Percentiles rank a stretch among this genome's conserved stretches.
These are phyloP conservation scores for Cucumis cinereus DNA, from an alignment of 306 rosid genomes.

Conservation along the genomic window DNA sequence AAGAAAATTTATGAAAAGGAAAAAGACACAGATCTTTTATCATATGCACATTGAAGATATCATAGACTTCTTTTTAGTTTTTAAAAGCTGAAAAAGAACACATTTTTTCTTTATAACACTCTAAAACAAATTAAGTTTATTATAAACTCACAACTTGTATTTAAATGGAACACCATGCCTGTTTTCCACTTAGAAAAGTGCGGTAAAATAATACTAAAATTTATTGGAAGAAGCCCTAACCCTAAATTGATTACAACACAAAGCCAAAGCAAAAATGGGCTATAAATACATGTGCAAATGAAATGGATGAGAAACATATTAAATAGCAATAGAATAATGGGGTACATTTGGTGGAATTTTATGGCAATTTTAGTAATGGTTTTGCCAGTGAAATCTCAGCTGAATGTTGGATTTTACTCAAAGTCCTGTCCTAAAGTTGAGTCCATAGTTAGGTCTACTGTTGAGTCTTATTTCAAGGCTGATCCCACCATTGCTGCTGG, in stretches of 20 bases:
- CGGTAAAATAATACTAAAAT: too few relatives aligned
- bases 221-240: neutral
- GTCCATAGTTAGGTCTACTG: constrained; percentile 42
- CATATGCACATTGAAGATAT: neutral
- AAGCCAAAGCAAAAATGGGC: neutral
- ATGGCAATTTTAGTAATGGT: constrained; percentile 24
- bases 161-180: neutral
- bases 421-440: constrained; percentile 56
- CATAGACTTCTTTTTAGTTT: neutral
- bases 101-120: neutral
- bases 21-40: neutral
- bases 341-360: constrained; percentile 9
- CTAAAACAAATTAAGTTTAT: neutral
- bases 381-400: constrained; percentile 28
- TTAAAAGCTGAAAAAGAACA: neutral
- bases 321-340: neutral
- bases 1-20: neutral
- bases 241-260: neutral
- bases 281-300: neutral
- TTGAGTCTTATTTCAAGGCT: constrained; percentile 35
- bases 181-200: neutral
- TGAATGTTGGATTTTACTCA: constrained; percentile 48
- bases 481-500: constrained; percentile 53
- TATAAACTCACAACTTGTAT: neutral
- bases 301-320: neutral